Conservation (phyloP, 2,329 filamentous ascomycete species). For the Hymenoscyphus fraxineus region DNA sequence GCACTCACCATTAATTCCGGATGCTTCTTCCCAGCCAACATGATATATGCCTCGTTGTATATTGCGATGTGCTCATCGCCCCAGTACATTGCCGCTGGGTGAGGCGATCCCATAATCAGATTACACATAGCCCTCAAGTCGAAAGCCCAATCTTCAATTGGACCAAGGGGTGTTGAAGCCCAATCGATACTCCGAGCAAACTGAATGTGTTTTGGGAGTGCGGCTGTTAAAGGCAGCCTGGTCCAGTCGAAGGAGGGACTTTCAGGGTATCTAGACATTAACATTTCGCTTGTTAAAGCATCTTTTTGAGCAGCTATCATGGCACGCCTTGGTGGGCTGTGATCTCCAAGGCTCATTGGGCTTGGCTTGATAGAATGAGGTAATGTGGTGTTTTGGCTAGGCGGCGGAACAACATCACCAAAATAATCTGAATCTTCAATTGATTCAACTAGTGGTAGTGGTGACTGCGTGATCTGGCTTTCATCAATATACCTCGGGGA, state of each 20-base stretch:
- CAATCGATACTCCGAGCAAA: constrained; percentile 72
- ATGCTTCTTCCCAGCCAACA: constrained; percentile 73
- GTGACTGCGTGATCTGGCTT: constrained; percentile 4
- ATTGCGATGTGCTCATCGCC: constrained; percentile 64
- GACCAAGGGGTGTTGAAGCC: constrained; percentile 68
- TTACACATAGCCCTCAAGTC: constrained; percentile 77
- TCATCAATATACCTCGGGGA: constrained; percentile 23
- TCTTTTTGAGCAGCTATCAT: constrained; percentile 20
- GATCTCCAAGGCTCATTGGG: constrained; percentile 9
- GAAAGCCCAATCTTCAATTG: constrained; percentile 68
- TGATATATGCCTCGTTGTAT: constrained; percentile 69
- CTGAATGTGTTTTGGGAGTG: constrained; percentile 65
- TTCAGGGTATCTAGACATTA: constrained; percentile 18
- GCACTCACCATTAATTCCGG: constrained; percentile 59
- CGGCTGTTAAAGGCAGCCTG: constrained; percentile 58
- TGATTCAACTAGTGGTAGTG: constrained; percentile 11
- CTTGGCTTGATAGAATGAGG: constrained; percentile 8
- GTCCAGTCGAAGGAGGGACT: constrained; percentile 74
- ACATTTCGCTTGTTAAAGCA: constrained; percentile 14
- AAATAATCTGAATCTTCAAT: constrained; percentile 31
- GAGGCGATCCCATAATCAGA: constrained; percentile 73
- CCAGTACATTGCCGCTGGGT: constrained; percentile 78
- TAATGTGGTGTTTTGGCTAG: background rate
- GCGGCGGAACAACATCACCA: constrained; percentile 19
- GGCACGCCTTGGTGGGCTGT: constrained; percentile 17